Evolutionary conservation across 2,329 filamentous ascomycete species (phyloP).

Genomic region (Fusarium sp.): DNA sequence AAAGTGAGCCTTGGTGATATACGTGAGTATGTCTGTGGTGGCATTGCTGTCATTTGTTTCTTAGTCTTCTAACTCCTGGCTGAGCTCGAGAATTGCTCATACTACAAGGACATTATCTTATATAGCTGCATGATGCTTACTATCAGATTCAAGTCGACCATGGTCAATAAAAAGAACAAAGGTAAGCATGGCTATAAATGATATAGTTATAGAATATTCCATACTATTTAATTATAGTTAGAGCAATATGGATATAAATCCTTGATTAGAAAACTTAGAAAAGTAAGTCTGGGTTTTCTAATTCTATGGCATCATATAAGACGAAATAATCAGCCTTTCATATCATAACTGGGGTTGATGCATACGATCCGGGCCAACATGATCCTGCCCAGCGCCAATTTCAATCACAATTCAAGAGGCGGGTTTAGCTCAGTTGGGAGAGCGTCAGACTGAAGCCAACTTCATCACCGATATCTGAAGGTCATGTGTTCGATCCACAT

Average conservation of each 20-base stretch:
- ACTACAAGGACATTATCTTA: constrained; percentile 71
- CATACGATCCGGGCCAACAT: background rate
- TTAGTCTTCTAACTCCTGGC: constrained; percentile 63
- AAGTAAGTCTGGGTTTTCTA: too few species aligned
- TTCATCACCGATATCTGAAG: constrained; percentile 34
- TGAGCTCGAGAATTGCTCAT: constrained; percentile 69
- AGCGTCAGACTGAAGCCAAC: constrained; percentile 37
- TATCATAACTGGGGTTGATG: too few species aligned
- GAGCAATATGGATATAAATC: background rate
- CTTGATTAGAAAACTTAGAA: background rate
- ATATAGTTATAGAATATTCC: background rate
- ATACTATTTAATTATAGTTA: background rate
- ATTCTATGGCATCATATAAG: too few species aligned
- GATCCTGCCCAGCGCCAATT: background rate
- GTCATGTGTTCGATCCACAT: constrained; percentile 38
- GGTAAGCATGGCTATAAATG: constrained; percentile 58
- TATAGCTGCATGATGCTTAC: constrained; percentile 66
- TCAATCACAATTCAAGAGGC: background rate
- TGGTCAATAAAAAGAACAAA: constrained; percentile 70
- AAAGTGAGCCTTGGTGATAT: constrained; percentile 61
- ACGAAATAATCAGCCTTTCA: too few species aligned
- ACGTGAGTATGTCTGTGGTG: constrained; percentile 71
- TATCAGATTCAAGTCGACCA: constrained; percentile 67
- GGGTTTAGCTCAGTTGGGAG: constrained; percentile 40
- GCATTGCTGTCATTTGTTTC: constrained; percentile 67